These are phyloP conservation scores for Pythium monospermum DNA, from an alignment of 352 stramenopile species.

Conservation along the genomic window DNA sequence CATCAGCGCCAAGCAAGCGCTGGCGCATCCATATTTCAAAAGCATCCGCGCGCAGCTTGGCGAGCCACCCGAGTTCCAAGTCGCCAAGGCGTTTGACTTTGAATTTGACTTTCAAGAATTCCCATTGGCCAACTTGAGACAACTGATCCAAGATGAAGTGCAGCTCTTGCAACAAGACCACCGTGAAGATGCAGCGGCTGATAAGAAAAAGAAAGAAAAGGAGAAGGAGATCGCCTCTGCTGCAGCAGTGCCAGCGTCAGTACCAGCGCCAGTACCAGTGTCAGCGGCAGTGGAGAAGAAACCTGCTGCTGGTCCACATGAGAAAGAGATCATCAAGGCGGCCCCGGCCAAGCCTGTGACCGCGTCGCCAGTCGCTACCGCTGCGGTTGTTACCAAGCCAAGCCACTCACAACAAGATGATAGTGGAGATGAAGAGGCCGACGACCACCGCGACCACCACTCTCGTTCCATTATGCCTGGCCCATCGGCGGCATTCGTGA, in stretches of 20 bases:
- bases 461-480: neutral
- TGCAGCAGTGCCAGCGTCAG: too few species aligned
- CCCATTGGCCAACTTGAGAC: constrained; percentile 46
- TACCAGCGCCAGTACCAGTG: neutral
- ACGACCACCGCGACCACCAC: neutral
- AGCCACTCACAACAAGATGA: constrained; percentile 16
- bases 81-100: constrained; percentile 73
- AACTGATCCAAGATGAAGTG: constrained; percentile 77
- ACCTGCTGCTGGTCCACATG: neutral
- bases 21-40: constrained; percentile 91
- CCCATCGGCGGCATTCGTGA: constrained; percentile 8
- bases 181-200: constrained; percentile 4
- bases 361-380: constrained; percentile 9
- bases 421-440: constrained; percentile 18
- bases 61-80: constrained; percentile 58
- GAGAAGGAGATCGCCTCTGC: too few species aligned
- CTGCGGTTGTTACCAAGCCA: neutral
- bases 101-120: constrained; percentile 80
- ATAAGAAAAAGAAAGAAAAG: constrained; percentile 7
- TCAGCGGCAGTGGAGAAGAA: constrained; percentile 5
- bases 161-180: constrained; percentile 55
- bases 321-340: constrained; percentile 6
- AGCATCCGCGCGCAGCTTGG: constrained; percentile 62
- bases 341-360: constrained; percentile 9
- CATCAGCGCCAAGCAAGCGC: constrained; percentile 82